Conservation (phyloP, 2,329 filamentous ascomycete species). For the Davidsoniella australis region DNA sequence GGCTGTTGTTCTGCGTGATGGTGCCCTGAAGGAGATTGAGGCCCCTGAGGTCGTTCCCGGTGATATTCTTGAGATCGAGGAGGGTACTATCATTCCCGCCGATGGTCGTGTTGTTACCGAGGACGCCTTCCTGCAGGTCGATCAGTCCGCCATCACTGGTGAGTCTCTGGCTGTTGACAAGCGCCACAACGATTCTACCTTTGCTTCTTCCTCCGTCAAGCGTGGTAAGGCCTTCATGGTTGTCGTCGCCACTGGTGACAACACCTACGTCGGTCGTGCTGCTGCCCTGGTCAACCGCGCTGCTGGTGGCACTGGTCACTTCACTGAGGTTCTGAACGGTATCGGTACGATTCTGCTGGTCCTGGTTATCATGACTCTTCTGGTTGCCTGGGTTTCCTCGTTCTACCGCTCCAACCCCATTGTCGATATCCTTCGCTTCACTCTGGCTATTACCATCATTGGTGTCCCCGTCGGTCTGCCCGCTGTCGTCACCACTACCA, state of each 20-base stretch:
- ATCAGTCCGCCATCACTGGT: slow-evolving; percentile 82
- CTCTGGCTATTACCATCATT: slow-evolving; percentile 76
- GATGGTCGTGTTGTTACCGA: slow-evolving; percentile 76
- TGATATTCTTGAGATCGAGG: slow-evolving; percentile 78
- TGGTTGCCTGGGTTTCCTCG: slow-evolving; percentile 70
- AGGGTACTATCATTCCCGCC: slow-evolving; percentile 75
- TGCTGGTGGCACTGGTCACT: slow-evolving; percentile 60
- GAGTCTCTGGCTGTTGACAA: slow-evolving; percentile 87
- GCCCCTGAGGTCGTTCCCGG: slow-evolving; percentile 73
- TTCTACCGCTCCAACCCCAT: slow-evolving; percentile 80
- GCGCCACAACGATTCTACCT: slow-evolving; percentile 64
- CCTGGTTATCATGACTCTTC: slow-evolving; percentile 62
- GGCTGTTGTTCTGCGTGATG: slow-evolving; percentile 73
- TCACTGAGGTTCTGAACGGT: slow-evolving; percentile 77
- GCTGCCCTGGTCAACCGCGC: slow-evolving; percentile 72
- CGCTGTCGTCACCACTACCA: slow-evolving; percentile 83
- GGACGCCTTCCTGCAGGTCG: slow-evolving; percentile 71
- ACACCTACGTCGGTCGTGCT: slow-evolving; percentile 77
- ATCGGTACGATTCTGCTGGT: slow-evolving; percentile 68
- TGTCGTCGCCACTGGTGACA: slow-evolving; percentile 71
- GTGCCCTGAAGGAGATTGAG: slow-evolving; percentile 57
- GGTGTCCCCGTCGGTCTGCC: slow-evolving; percentile 88
- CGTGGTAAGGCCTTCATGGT: slow-evolving; percentile 75
- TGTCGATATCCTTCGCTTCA: slow-evolving; percentile 65
- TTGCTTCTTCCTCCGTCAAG: slow-evolving; percentile 76